These are phyloP conservation scores for Chernovozyma aurita DNA, from an alignment of 1,139 yeast genomes.

Conservation along the genomic window DNA sequence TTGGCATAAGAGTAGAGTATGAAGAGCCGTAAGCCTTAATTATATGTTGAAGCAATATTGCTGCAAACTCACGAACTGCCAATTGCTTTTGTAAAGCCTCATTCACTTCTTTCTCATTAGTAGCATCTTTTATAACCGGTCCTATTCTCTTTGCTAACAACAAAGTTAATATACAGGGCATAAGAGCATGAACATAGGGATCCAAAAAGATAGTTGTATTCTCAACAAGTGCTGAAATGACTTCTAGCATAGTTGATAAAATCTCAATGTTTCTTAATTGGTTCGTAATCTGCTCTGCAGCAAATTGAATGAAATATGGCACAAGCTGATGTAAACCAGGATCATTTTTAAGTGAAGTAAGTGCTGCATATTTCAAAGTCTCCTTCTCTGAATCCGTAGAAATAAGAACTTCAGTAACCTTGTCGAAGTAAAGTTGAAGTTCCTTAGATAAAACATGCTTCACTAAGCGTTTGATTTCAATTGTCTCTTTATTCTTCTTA, in stretches of 20 bases:
- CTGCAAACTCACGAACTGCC: slow-evolving; percentile 83
- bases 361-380: slow-evolving; percentile 67
- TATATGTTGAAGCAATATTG: slow-evolving; percentile 74
- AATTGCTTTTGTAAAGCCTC: slow-evolving; percentile 38
- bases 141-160: slow-evolving; percentile 90
- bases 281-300: slow-evolving; percentile 92
- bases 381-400: slow-evolving; percentile 58
- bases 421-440: slow-evolving; percentile 87
- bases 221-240: slow-evolving; percentile 76
- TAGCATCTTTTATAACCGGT: slow-evolving; percentile 34
- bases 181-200: slow-evolving; percentile 92
- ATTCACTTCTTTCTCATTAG: slow-evolving; percentile 1
- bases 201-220: slow-evolving; percentile 87
- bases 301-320: slow-evolving; percentile 93
- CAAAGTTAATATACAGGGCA: slow-evolving; percentile 91
- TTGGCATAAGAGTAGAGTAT: slow-evolving; percentile 85
- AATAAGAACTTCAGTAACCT: slow-evolving; percentile 75
- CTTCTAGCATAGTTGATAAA: slow-evolving; percentile 85
- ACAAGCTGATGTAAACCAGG: slow-evolving; percentile 96
- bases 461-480: slow-evolving; percentile 89
- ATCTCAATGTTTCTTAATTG: slow-evolving; percentile 72
- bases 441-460: slow-evolving; percentile 95
- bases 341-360: slow-evolving; percentile 79
- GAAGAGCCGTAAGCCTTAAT: slow-evolving; percentile 78
- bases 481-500: slow-evolving; percentile 27